Base-by-base conservation (phyloP, 768 basidiomycete genomes). In the Phylloporus scabripes region DNA sequence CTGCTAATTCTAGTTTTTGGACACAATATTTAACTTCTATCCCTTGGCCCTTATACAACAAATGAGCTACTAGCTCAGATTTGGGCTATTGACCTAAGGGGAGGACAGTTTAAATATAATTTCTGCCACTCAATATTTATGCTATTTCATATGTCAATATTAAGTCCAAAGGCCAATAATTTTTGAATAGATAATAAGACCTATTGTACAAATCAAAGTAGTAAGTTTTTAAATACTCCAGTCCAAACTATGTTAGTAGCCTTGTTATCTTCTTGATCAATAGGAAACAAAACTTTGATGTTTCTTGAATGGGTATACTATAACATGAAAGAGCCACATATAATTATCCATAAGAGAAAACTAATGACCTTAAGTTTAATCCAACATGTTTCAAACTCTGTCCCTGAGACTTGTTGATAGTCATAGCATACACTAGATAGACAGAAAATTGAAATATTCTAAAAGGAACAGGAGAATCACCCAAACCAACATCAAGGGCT, bases 341-440 rank as follows among this genome's bases (percentile, higher is more conserved):
- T 1, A 72, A 54, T 48, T 72, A 67, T 9, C 71, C 63, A 64
- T 72, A 65, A 20, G 63, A 52, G 45, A 71, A 71, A 5, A 66
- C 60, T 31, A 59, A 44, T 1, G 42, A 41, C 0, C 58, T 43
- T 5, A 73, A 52, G 39, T 73, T 63, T 0, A 71, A 21, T 4
- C 69, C 67, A 46, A 70, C 65, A 56, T 55, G 38, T 39, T 55
- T 57, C 2, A 69, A 51, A 15, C 61, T 65, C 38, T 73, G 71
- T 2, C 71, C 72, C 61, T 72, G 69, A 9, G 64, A 50, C 33
- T 72, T 72, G 60, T 72, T 71, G 54, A 72, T 69, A 0, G 69
- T 63, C 65, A 72, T 69, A 0, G 64, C 65, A 64, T 69, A 72
- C 1, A 64, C 67, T 7, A 74, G 52, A 8, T 59, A 50, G 1